phyloP scores from a whole-genome alignment of 2,329 filamentous ascomycete species.

The Ophiosphaerella narmari region DNA sequence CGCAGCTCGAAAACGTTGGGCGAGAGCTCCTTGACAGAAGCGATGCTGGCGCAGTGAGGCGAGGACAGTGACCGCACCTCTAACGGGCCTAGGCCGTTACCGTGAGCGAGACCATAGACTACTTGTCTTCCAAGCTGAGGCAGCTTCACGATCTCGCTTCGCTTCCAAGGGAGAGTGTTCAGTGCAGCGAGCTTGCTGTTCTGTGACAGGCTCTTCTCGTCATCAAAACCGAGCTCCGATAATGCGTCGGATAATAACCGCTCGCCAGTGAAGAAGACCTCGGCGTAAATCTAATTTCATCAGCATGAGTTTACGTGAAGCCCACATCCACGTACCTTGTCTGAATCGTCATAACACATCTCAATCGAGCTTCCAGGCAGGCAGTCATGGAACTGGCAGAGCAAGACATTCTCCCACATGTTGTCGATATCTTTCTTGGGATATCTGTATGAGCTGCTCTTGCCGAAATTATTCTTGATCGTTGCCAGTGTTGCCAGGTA shows the following conservation, averaged over 20 bases:
- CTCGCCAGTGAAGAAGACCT: conserved; percentile 78
- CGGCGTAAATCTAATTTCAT: conserved; percentile 67
- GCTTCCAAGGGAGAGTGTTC: conserved; percentile 87
- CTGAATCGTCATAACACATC: conserved; percentile 97
- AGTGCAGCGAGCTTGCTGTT: conserved; percentile 64
- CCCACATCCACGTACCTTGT: conserved; percentile 58
- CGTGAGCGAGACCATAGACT: conserved; percentile 49
- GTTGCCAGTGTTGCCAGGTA: conserved; percentile 85
- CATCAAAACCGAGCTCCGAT: conserved; percentile 66
- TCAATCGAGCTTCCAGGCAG: conserved; percentile 93
- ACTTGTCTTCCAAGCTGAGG: conserved; percentile 46
- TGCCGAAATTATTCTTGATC: conserved; percentile 62
- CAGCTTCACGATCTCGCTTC: conserved; percentile 73
- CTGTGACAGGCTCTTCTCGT: conserved; percentile 48
- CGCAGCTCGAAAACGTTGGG: conserved; percentile 75
- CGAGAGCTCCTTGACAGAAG: conserved; percentile 56
- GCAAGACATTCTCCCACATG: conserved; percentile 91
- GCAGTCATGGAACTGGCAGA: conserved; percentile 98
- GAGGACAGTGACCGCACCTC: conserved; percentile 34
- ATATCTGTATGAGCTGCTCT: conserved; percentile 70
- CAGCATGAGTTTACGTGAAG: conserved; percentile 10
- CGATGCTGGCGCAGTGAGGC: conserved; percentile 35
- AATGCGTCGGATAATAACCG: conserved; percentile 73
- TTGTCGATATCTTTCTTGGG: conserved; percentile 91
- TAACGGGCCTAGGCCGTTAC: conserved; percentile 51